phyloP scores from a whole-genome alignment of 805 yeast genomes.

The Myxozyma geophila region DNA sequence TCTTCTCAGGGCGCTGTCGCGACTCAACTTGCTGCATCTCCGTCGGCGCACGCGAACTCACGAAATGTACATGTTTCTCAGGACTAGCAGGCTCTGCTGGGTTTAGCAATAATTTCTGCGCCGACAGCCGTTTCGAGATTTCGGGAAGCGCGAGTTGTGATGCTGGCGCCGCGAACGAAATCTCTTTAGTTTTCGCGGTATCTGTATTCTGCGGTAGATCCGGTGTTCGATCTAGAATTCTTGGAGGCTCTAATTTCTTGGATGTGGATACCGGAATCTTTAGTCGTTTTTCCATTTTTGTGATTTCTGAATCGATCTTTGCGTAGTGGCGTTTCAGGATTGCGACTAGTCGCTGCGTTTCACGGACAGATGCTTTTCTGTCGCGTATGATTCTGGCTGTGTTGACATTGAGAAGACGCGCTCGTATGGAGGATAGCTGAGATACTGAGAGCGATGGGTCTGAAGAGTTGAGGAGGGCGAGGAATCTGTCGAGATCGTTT shows the following conservation, averaged over 20 bases:
- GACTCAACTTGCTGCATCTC: background rate
- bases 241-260: background rate
- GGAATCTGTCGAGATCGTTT: slow-evolving; percentile 13
- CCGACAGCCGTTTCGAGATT: slow-evolving; percentile 3
- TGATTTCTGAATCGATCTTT: slow-evolving; percentile 14
- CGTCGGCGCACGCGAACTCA: no score
- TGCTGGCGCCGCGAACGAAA: background rate
- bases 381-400: slow-evolving; percentile 2
- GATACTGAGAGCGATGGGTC: background rate
- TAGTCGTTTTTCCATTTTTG: slow-evolving; percentile 14
- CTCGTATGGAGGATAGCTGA: background rate
- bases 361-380: slow-evolving; percentile 16
- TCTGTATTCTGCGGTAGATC: background rate
- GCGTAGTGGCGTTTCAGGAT: slow-evolving; percentile 14
- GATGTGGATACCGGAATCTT: background rate
- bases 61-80: no score
- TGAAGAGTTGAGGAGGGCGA: background rate
- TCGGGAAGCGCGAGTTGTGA: slow-evolving; percentile 3
- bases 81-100: background rate
- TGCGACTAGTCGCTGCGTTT: slow-evolving; percentile 14
- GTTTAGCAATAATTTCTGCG: background rate
- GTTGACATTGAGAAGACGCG: slow-evolving; percentile 1
- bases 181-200: background rate
- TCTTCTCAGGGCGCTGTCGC: background rate
- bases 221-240: background rate